Conservation (phyloP, 257 asterid species). For the Solanum okadae region DNA sequence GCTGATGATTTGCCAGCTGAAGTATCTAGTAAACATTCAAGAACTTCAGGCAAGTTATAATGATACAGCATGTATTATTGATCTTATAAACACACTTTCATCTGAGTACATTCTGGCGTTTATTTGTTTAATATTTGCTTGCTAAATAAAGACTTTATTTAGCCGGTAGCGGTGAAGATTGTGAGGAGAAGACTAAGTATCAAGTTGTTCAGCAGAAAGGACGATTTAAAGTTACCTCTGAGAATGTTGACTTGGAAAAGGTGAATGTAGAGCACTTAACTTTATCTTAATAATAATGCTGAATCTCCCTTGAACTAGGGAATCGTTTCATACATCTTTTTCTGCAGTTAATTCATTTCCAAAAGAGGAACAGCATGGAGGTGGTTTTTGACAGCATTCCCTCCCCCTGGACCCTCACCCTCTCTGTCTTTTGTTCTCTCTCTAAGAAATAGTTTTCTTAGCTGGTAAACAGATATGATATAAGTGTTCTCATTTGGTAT, state of each 20-base stretch:
- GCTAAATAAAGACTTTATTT: not conserved
- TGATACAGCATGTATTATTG: not conserved
- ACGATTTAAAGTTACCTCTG: conserved; percentile 94
- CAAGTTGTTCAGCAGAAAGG: conserved; percentile 91
- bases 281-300: not conserved
- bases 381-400: conserved; percentile 17
- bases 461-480: not conserved
- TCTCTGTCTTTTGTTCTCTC: not conserved
- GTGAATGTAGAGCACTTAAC: conserved; percentile 7
- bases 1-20: conserved; percentile 37
- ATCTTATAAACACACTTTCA: not conserved
- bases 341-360: conserved; percentile 17
- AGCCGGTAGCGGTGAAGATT: conserved; percentile 61
- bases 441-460: not conserved
- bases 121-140: not conserved
- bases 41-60: conserved; percentile 44
- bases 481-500: not conserved
- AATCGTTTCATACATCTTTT: not conserved
- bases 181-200: conserved; percentile 67
- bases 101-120: not conserved
- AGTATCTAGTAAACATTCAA: conserved; percentile 37
- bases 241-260: conserved; percentile 71
- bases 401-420: not conserved
- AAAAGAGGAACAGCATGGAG: conserved; percentile 86
- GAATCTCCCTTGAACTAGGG: not conserved